Evolutionary conservation across 306 rosid genomes (phyloP).

Genomic region (Herpetospermum pedunculosum): DNA sequence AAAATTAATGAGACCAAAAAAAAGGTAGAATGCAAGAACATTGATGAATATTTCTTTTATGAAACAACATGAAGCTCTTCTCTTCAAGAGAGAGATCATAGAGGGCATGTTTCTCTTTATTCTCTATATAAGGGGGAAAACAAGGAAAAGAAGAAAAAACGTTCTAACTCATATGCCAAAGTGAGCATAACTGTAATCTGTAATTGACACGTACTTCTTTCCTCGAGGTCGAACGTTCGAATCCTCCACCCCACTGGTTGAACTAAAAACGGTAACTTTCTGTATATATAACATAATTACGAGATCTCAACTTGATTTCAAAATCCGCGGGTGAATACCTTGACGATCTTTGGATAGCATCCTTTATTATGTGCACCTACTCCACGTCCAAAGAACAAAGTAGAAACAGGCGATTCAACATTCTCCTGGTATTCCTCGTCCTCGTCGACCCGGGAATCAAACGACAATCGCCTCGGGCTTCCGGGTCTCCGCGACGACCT

Average conservation of each 20-base stretch:
- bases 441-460: slow-evolving; percentile 8
- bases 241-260: too few species aligned
- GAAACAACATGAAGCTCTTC: neutral
- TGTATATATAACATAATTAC: neutral
- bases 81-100: neutral
- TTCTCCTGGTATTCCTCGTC: slow-evolving; percentile 1
- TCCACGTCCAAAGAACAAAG: slow-evolving; percentile 9
- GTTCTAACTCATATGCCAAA: too few species aligned
- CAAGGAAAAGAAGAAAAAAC: neutral
- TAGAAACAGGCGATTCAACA: slow-evolving; percentile 17
- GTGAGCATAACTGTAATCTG: too few species aligned
- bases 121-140: neutral
- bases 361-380: slow-evolving; percentile 9
- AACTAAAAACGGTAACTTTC: too few species aligned
- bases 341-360: slow-evolving; percentile 34
- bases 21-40: neutral
- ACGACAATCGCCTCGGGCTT: slow-evolving; percentile 4
- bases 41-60: too few species aligned
- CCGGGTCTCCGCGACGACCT: too few species aligned
- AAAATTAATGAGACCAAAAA: too few species aligned
- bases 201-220: too few species aligned
- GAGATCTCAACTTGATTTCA: too few species aligned
- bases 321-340: too few species aligned
- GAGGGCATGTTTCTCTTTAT: neutral
- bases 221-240: too few species aligned